Conservation (phyloP, 108 stramenopile species). For the Skeletonema grethae region DNA sequence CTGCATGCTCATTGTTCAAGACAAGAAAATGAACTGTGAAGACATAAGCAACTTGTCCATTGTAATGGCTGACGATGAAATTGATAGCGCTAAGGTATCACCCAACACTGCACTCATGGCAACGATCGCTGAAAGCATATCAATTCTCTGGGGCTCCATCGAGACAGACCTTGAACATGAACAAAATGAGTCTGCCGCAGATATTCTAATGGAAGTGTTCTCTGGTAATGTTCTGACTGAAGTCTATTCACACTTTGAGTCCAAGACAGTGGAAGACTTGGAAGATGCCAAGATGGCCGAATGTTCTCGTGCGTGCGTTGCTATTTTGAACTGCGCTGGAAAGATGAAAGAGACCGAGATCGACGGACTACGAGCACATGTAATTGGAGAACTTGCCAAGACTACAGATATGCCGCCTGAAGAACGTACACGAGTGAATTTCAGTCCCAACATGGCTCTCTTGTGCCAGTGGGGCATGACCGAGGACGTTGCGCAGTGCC, state of each 20-base stretch:
- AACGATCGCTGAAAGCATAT: constrained; percentile 64
- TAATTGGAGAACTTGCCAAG: constrained; percentile 35
- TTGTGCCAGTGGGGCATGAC: constrained; percentile 74
- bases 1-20: constrained; percentile 36
- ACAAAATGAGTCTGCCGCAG: constrained; percentile 38
- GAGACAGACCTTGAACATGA: constrained; percentile 32
- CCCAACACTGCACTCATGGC: constrained; percentile 58
- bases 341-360: constrained; percentile 45
- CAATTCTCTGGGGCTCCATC: constrained; percentile 70
- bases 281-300: constrained; percentile 28
- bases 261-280: constrained; percentile 32
- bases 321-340: constrained; percentile 66
- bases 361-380: constrained; percentile 46
- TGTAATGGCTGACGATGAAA: constrained; percentile 36
- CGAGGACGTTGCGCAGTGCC: constrained; percentile 53
- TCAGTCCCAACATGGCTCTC: constrained; percentile 61
- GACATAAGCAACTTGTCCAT: constrained; percentile 23
- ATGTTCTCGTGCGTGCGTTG: constrained; percentile 55
- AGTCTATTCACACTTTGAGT: constrained; percentile 64
- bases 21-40: constrained; percentile 40
- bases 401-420: constrained; percentile 7
- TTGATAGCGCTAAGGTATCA: constrained; percentile 10
- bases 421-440: constrained; percentile 26
- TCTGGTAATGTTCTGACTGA: constrained; percentile 54
- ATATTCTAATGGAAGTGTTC: constrained; percentile 58